These are phyloP conservation scores for Vitis vinifera DNA, from an alignment of 164 flowering plant species.

Conservation along the genomic window ASM3070453v1 NC_081823.1:27146501-27147000, in stretches of 20 bases:
- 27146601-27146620: no score
- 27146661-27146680: no score
- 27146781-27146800: neutral
- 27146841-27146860: constrained; percentile 3
- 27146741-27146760: neutral
- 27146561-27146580: no score
- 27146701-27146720: no score
- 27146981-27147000: constrained; percentile 1
- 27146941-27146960: constrained; percentile 4
- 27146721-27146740: no score
- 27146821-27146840: constrained; percentile 16
- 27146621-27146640: no score
- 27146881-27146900: neutral
- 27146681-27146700: no score
- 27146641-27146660: no score
- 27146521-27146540: no score
- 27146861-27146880: constrained; percentile 13
- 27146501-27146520: no score
- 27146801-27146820: neutral
- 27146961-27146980: constrained; percentile 9
- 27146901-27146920: constrained; percentile 21
- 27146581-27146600: no score
- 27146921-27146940: constrained; percentile 26
- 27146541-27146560: no score
- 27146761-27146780: neutral